These are phyloP conservation scores for Sarocladium kiliense DNA, from an alignment of 2,329 filamentous ascomycete genomes.

Conservation along the genomic window DNA sequence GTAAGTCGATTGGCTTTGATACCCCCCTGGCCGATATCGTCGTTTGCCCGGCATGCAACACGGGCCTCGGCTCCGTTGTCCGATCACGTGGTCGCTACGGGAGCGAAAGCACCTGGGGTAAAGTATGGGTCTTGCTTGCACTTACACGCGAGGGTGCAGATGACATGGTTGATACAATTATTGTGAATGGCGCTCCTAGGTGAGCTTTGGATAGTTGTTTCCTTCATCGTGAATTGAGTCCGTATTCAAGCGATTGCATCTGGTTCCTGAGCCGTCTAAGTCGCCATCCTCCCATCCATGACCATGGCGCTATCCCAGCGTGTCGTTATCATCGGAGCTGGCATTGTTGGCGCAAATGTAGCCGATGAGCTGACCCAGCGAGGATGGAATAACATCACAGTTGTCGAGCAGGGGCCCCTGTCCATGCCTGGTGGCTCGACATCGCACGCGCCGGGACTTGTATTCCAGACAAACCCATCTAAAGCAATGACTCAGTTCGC, in stretches of 20 bases:
- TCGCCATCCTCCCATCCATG: too few species aligned
- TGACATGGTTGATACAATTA: neutral
- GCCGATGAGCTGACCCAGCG: conserved; percentile 58
- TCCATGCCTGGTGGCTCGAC: conserved; percentile 60
- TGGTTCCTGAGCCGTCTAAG: too few species aligned
- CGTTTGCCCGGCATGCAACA: too few species aligned
- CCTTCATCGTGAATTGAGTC: too few species aligned
- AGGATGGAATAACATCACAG: conserved; percentile 60
- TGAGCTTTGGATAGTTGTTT: too few species aligned
- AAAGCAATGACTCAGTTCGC: conserved; percentile 55
- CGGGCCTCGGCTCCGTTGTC: conserved; percentile 2
- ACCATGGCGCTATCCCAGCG: conserved; percentile 24
- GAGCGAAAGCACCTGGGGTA: too few species aligned
- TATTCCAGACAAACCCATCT: conserved; percentile 57
- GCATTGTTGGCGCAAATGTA: conserved; percentile 59
- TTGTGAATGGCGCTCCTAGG: neutral
- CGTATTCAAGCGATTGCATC: too few species aligned
- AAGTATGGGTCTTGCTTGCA: neutral
- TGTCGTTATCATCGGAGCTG: conserved; percentile 58
- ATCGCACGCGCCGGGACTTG: conserved; percentile 59
- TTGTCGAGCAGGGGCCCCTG: conserved; percentile 59
- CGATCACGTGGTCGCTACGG: conserved; percentile 13
- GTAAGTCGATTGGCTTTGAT: conserved; percentile 1
- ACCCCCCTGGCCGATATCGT: conserved; percentile 3
- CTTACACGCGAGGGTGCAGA: neutral